Conservation (phyloP, 2,329 filamentous ascomycete species). For the Drechslerella stenobrocha region DNA sequence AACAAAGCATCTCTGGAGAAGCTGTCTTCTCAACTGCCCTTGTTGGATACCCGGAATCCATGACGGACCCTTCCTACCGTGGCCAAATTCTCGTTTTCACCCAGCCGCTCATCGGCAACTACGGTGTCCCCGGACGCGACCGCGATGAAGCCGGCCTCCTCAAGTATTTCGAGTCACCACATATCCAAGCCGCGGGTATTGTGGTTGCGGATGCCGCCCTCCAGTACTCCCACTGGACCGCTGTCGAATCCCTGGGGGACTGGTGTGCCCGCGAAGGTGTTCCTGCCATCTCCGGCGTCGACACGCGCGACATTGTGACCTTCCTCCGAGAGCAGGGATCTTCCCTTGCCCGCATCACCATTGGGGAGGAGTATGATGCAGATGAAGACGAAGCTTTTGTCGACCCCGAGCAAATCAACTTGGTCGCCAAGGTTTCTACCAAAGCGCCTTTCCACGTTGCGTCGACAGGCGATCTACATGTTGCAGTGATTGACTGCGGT, state of each 20-base stretch:
- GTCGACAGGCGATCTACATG: slow-evolving; percentile 81
- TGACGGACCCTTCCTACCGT: slow-evolving; percentile 84
- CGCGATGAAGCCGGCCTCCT: slow-evolving; percentile 87
- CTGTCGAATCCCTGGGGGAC: slow-evolving; percentile 85
- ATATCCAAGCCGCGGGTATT: slow-evolving; percentile 93
- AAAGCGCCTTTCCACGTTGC: slow-evolving; percentile 97
- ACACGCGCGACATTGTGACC: slow-evolving; percentile 95
- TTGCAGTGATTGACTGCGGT: slow-evolving; percentile 95
- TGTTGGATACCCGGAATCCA: slow-evolving; percentile 94
- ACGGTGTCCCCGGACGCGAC: slow-evolving; percentile 84
- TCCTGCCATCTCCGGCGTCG: slow-evolving; percentile 92
- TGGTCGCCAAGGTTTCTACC: slow-evolving; percentile 94
- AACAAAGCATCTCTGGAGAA: slow-evolving; percentile 94
- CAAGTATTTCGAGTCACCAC: slow-evolving; percentile 97
- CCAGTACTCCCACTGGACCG: slow-evolving; percentile 98
- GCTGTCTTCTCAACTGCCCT: slow-evolving; percentile 98
- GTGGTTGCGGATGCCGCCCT: slow-evolving; percentile 93
- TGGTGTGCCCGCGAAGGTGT: slow-evolving; percentile 98
- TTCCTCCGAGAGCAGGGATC: slow-evolving; percentile 95
- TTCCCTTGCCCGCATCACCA: slow-evolving; percentile 88
- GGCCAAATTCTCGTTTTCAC: slow-evolving; percentile 98
- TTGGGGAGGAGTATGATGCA: slow-evolving; percentile 97
- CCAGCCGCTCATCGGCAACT: slow-evolving; percentile 96
- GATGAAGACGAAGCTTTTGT: slow-evolving; percentile 96
- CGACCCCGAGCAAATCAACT: slow-evolving; percentile 93